Base-by-base conservation (phyloP, 1,284 basidiomycete species). In the Ustilago shanxiensis region DNA sequence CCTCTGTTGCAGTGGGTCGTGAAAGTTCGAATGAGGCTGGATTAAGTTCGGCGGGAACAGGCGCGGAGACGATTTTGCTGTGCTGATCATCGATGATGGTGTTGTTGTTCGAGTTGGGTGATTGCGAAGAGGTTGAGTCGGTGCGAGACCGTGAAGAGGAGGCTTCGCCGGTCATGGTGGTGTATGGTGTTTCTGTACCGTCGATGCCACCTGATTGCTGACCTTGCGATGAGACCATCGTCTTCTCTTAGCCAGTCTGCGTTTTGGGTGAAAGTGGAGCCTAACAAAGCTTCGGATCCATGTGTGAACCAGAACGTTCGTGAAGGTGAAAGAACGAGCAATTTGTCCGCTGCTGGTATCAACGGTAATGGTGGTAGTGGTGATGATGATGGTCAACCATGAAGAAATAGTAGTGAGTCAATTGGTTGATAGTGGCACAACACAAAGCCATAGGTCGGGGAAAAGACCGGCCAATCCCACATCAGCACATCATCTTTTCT, bases 81-180 rank as follows among this genome's bases (percentile, higher is more conserved):
- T 49, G 47, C 11, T 49, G 20, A n/a, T 60, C 64, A 26, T 58
- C 52, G 33, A 66, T 47, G 11, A 67, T 50, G 24, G 71, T 73
- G 49, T 52, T 63, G 41, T 22, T 61, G 8, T 64, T 53, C 56
- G 53, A 20, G 57, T 7, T 64, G 60, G 45, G 55, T n/a, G 45
- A 55, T 26, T 26, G 47, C 1, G 70, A 72, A 1, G 70, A 66
- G 11, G 37, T 18, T n/a, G 70, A 72, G 44, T 66, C 60, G 53
- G 65, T 64, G 14, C 65, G 65, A 7, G 64, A 47, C 3, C 69
- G 47, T 1, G 65, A 72, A 6, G 65, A 67, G 14, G 64, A 63
- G 2, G 60, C 52, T 49, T 60, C 60, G 16, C 47, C 49, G 1
- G 65, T 63, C 70, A 72, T 72, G 16, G 26, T 60, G 13, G 55